phyloP scores from a whole-genome alignment of 176 grass and related monocot species.

The Elymus sibiricus region DNA sequence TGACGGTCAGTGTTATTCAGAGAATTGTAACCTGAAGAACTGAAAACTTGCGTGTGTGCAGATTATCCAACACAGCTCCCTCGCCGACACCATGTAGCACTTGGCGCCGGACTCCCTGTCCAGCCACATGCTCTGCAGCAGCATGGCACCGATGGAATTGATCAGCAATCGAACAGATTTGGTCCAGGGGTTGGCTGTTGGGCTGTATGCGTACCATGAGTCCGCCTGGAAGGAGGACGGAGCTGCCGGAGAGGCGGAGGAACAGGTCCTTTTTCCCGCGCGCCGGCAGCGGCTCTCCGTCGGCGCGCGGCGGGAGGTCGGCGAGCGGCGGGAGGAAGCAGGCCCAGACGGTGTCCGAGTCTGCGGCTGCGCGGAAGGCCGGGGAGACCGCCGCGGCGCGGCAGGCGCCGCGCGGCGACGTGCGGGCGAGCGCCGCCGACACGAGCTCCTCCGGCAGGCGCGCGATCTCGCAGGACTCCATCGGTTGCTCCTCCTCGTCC shows the following conservation, averaged over 20 bases:
- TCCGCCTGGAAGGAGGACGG: conserved; percentile 36
- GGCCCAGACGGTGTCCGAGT: conserved; percentile 64
- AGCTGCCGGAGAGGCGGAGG: conserved; percentile 39
- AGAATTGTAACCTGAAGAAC: too few species aligned
- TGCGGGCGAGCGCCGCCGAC: conserved; percentile 30
- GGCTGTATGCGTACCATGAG: conserved; percentile 49
- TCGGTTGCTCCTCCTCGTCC: too few species aligned
- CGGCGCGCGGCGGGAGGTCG: too few species aligned
- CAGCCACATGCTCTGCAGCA: conserved; percentile 48
- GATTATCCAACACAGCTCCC: conserved; percentile 9
- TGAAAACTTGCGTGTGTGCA: too few species aligned
- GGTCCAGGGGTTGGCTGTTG: too few species aligned
- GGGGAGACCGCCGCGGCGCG: conserved; percentile 31
- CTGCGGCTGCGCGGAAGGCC: conserved; percentile 44
- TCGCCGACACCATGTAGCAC: conserved; percentile 56
- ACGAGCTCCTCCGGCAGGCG: conserved; percentile 55
- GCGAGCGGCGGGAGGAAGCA: conserved; percentile 49
- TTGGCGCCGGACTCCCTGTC: conserved; percentile 45
- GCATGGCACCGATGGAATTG: too few species aligned
- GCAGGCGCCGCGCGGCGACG: conserved; percentile 45
- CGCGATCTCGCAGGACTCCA: conserved; percentile 6
- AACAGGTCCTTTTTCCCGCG: conserved; percentile 39
- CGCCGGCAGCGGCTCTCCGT: conserved; percentile 5
- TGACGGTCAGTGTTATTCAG: too few species aligned
- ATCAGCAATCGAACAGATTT: too few species aligned